Evolutionary conservation across 257 asterid species (phyloP), one percentile per base, ranked within the genome.

Genomic region (Solanum sitiens): DNA sequence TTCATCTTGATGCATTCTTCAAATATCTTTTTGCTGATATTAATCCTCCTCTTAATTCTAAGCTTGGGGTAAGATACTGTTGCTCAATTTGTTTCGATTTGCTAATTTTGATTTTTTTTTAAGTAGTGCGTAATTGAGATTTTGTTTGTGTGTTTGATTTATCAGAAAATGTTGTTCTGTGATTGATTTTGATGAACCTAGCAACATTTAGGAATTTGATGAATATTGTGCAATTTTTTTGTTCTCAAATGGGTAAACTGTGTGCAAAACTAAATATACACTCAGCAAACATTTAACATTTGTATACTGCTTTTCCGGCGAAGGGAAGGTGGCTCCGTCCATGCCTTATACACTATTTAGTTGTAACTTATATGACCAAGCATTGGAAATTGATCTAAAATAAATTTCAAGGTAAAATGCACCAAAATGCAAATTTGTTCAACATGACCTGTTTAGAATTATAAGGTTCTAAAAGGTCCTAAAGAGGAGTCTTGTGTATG

Each of bases 21-120:
- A 91, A 90, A 88, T 94, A 91, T 87, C 90, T 95, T 85, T 87
- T 94, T 56, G 93, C 91, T 65, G 94, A 93, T 87, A 83, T 40
- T 40, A 95, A 95, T 89, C 94, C 95, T 87, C 96, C 98, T 32
- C 85, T 91, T 37, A 75, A 93, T 86, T 89, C 93, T 20, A 89
- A 91, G 30, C 89, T 83, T 20, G 90, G 92, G 95, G 98, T 95
- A 91, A 91, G 85, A 79, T 73, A 73, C 84, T 80, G 37, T 33
- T 80, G n/a, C 42, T 27, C 65, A 56, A 30, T 42, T 42, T 76
- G 23, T 77, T 77, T 77, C 5, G 18, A 13, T 77, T 23, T 40
- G 32, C 71, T 63, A 3, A 25, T 30, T 42, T 42, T 39, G 56
- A 23, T 16, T 53, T 50, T 50, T 50, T 15, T 27, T 27, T n/a